Evolutionary conservation across 352 stramenopile genomes (phyloP), one percentile per base, ranked within the genome.

Genomic region (Phytophthora nicotianae): DNA sequence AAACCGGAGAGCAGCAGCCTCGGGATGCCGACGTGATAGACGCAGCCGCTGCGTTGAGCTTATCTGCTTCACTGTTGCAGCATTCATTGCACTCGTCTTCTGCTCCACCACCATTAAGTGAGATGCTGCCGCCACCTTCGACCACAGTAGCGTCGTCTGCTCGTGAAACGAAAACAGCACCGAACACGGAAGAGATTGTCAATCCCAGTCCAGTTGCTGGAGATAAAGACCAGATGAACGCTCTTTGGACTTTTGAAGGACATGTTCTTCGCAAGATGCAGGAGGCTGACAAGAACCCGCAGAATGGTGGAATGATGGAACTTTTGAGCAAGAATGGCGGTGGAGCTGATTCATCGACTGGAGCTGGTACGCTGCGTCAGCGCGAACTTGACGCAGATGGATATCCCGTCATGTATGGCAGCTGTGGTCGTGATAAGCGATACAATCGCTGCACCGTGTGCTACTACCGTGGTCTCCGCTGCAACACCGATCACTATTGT

Each of bases 381-480:
- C 40, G 59, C 1, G 64, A 71, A 7, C 41, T 81, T 10, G 82
- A 91, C 20, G 50, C 72, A 2, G 68, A 89, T 35, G 82, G 80
- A 11, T 66, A 79, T 27, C 67, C 72, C 0, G 54, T 91, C 4
- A 61, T 91, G 26, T 86, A 79, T 62, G 79, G 82, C 19, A 89
- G 78, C 38, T 89, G 82, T 51, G 82, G 82, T 5, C 77, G 82
- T 24, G 78, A 88, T 45, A 91, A 91, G 43, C 74, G 77, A 37
- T 91, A 91, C 55, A 79, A 76, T 50, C 75, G 82, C 29, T 91
- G 82, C 51, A 86, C 79, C 1, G 82, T 91, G 47, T 91, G 82
- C 65, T 91, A 89, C 62, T 91, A 88, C 48, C 77, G 82, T 43
- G 82, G 79, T 5, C 59, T 83, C 37, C 75, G 82, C 14, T 86